Conservation (phyloP, 108 stramenopile species). For the Nannochloropsis gaditana region DNA sequence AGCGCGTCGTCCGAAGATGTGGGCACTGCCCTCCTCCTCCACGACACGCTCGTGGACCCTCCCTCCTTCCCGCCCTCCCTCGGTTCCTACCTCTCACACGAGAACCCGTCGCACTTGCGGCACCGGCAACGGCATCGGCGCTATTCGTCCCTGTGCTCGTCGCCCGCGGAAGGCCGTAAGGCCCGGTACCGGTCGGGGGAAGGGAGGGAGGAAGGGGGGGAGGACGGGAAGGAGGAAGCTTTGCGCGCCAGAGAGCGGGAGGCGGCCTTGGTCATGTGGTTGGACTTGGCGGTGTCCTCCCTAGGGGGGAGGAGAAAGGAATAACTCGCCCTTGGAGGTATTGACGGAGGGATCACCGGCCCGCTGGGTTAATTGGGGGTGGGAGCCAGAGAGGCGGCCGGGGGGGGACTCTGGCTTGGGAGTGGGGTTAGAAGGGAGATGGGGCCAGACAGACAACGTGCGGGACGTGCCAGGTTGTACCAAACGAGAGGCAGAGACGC, state of each 20-base stretch:
- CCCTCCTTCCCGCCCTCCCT: background rate
- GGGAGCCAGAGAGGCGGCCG: no score
- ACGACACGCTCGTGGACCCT: background rate
- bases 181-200: background rate
- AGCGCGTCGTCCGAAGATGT: background rate
- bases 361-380: no score
- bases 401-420: no score
- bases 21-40: background rate
- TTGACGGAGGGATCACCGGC: no score
- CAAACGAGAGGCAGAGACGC: background rate
- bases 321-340: no score
- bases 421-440: background rate
- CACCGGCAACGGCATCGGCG: background rate
- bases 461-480: no score
- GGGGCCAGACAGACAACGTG: no score
- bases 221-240: background rate
- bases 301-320: no score
- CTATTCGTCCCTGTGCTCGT: background rate
- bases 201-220: conserved; percentile 6
- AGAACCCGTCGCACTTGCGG: background rate
- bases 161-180: background rate
- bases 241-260: background rate
- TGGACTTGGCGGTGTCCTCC: no score
- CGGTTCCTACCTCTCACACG: background rate
- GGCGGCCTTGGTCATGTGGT: background rate